Evolutionary conservation across 257 asterid genomes (phyloP).

Genomic region (Coffea canephora): DNA sequence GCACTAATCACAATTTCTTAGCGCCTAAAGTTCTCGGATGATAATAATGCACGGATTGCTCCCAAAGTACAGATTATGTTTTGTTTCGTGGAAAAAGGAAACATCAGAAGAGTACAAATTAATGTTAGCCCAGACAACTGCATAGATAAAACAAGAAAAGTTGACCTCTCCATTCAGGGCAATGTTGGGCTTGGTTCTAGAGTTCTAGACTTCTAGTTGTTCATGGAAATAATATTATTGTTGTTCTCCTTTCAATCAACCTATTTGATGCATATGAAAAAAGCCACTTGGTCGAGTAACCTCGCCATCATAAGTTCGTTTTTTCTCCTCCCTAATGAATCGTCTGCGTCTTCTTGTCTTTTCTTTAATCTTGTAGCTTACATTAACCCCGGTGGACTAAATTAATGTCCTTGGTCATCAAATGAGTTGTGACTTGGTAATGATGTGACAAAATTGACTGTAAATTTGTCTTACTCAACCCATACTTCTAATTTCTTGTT

Average conservation of each 20-base stretch:
- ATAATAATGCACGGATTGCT: background rate
- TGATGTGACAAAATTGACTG: conserved; percentile 12
- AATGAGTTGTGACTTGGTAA: background rate
- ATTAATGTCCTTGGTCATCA: conserved; percentile 8
- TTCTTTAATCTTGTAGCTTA: background rate
- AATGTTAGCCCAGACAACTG: background rate
- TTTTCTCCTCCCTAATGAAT: background rate
- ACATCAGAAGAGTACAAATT: too few relatives aligned
- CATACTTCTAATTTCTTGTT: background rate
- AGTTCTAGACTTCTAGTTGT: background rate
- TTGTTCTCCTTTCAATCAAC: background rate
- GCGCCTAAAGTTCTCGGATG: too few relatives aligned
- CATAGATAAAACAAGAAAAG: background rate
- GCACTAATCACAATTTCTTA: too few relatives aligned
- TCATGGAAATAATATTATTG: background rate
- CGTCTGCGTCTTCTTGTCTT: background rate
- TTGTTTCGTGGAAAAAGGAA: background rate
- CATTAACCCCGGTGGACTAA: background rate
- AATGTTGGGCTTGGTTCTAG: background rate
- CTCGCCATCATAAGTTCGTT: background rate
- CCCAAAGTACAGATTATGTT: background rate
- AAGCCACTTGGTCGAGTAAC: background rate
- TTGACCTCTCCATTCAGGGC: background rate
- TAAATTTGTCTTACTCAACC: background rate
- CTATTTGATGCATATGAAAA: background rate